A percentile compares a stretch with the other conserved stretches of the same genome.
Evolutionary conservation across 176 grass and related monocot species (phyloP).

Genomic region (Phragmites australis): DNA sequence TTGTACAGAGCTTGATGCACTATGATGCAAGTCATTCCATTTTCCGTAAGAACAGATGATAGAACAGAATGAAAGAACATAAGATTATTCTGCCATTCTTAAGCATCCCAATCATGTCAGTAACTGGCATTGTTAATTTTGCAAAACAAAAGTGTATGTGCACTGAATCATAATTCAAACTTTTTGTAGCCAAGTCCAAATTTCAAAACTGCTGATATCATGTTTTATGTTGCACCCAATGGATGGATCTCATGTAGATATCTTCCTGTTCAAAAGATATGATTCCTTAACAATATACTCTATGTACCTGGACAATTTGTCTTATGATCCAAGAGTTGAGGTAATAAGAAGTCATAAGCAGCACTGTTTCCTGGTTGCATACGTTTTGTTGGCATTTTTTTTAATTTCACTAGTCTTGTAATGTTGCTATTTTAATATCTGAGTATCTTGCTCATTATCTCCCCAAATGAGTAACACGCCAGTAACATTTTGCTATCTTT

Average conservation of each 20-base stretch:
- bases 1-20: not conserved
- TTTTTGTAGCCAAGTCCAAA: not conserved
- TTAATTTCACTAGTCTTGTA: not conserved
- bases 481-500: constrained; percentile 10
- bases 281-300: no score
- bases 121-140: not conserved
- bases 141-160: not conserved
- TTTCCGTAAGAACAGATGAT: not conserved
- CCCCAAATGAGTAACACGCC: not conserved
- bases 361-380: not conserved
- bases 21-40: not conserved
- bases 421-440: not conserved
- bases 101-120: not conserved
- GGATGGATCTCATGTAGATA: not conserved
- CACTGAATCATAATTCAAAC: not conserved
- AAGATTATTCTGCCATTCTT: not conserved
- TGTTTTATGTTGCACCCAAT: not conserved
- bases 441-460: not conserved
- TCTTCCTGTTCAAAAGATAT: not conserved
- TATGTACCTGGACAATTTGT: no score
- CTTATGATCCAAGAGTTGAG: not conserved
- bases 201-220: not conserved
- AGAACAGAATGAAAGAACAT: not conserved
- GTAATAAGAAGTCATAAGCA: not conserved
- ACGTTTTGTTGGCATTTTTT: not conserved